Evolutionary conservation across 208 protist species (phyloP), one percentile per base, ranked within the genome.

Genomic region (Zelonia costaricensis): DNA sequence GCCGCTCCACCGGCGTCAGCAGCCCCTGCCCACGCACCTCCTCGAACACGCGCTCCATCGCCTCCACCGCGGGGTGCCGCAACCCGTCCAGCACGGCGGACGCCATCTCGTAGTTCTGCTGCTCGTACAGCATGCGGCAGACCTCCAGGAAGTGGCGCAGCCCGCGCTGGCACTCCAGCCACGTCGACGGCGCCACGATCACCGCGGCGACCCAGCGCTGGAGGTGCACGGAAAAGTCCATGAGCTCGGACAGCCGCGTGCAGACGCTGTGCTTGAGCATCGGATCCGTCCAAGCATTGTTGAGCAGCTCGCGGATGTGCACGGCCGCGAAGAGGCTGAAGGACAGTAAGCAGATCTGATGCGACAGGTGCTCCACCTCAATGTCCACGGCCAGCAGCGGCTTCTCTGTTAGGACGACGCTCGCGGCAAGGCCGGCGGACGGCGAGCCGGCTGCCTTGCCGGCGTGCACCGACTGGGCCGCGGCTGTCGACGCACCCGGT

Each of bases 81-180:
- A 92, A 58, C 1, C 81, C 85, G 3, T 66, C 65, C 16, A 92
- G 62, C 2, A 92, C 66, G 15, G 80, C 74, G 2, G 80, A 61
- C 10, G 82, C 76, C 55, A 84, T 69, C 48, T 92, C 80, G 57
- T 88, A 92, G 56, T 88, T 88, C 63, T 88, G 81, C 51, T 69
- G 49, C 23, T 86, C 82, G 52, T 88, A 88, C 31, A 92, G 62
- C 33, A 69, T 59, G 7, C 76, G 71, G 54, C 81, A 84, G 22
- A 88, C 44, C 33, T 80, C 71, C 8, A 92, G 51, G 15, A 70
- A 59, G 42, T 82, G 74, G 1, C 68, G 63, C 42, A 86, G 38
- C 1, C 43, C 46, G 6, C 52, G 55, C 42, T 71, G 76, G 42
- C 78, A 77, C 1, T 83, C 76, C 12, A 55, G 52, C 81, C 74